Percentiles rank a stretch among this genome's conserved stretches.
Conservation (phyloP, 2,329 filamentous ascomycete species). For the Curvularia lunata region DNA sequence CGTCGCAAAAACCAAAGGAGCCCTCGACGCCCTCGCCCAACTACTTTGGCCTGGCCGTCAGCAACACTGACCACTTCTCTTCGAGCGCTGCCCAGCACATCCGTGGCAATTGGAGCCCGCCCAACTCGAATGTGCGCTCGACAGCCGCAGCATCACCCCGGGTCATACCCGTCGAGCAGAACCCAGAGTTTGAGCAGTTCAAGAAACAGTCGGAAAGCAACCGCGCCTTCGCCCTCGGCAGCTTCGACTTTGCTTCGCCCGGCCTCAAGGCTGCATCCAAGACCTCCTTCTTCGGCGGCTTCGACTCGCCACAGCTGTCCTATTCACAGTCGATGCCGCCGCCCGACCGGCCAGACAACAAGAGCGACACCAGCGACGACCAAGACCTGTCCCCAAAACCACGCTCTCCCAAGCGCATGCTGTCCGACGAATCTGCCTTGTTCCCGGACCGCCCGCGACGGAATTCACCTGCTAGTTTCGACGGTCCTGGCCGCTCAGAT, state of each 20-base stretch:
- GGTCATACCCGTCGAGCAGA: constrained; percentile 73
- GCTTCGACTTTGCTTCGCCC: constrained; percentile 50
- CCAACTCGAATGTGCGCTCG: constrained; percentile 72
- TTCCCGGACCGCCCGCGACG: constrained; percentile 54
- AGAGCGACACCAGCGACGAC: constrained; percentile 27
- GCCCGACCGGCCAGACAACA: constrained; percentile 21
- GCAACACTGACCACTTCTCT: constrained; percentile 65
- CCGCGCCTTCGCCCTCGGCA: constrained; percentile 51
- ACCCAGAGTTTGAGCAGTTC: constrained; percentile 84
- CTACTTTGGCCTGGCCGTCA: constrained; percentile 79
- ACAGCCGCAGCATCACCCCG: constrained; percentile 72
- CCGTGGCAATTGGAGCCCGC: constrained; percentile 76
- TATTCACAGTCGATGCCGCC: constrained; percentile 33
- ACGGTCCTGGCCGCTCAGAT: constrained; percentile 44
- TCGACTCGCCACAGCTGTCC: constrained; percentile 38
- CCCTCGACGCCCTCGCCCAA: constrained; percentile 69
- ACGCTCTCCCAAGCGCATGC: constrained; percentile 57
- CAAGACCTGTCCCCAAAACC: constrained; percentile 35
- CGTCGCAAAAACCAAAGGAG: constrained; percentile 33
- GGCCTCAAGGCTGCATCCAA: constrained; percentile 36
- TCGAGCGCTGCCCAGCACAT: constrained; percentile 65
- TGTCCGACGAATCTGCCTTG: constrained; percentile 53
- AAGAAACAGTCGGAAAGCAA: constrained; percentile 70
- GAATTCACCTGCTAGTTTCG: constrained; percentile 56
- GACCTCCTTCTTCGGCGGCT: constrained; percentile 32